These are phyloP conservation scores for Prosopis cineraria DNA, from an alignment of 306 rosid genomes.

Conservation along the genomic window DNA sequence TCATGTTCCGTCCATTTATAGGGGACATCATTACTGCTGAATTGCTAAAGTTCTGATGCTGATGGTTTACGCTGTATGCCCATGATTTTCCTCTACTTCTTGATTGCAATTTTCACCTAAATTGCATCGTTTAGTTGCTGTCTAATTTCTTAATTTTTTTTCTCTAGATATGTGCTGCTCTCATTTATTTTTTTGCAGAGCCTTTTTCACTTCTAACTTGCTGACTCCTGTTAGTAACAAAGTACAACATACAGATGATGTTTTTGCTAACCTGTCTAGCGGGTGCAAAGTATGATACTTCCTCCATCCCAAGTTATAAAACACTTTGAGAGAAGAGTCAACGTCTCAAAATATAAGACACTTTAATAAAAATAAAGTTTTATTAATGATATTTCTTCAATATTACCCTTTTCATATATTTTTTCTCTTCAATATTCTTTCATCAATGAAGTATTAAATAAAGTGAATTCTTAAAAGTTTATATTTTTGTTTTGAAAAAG, in stretches of 20 bases:
- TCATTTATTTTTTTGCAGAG: not conserved
- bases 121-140: slow-evolving; percentile 9
- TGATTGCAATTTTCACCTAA: slow-evolving; percentile 17
- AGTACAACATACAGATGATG: not conserved
- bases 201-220: slow-evolving; percentile 3
- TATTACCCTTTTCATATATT: too few relatives aligned
- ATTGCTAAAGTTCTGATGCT: slow-evolving; percentile 59
- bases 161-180: slow-evolving; percentile 12
- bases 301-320: too few relatives aligned
- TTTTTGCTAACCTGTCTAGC: not conserved
- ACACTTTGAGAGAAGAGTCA: too few relatives aligned
- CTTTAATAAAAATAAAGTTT: too few relatives aligned
- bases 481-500: too few relatives aligned
- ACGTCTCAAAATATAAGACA: too few relatives aligned
- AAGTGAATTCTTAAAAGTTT: too few relatives aligned
- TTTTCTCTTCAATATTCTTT: too few relatives aligned
- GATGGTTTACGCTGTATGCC: slow-evolving; percentile 62
- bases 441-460: too few relatives aligned
- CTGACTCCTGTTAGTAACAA: not conserved
- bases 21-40: slow-evolving; percentile 77
- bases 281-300: slow-evolving; percentile 12
- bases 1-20: slow-evolving; percentile 74
- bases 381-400: too few relatives aligned
- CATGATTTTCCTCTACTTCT: slow-evolving; percentile 21
- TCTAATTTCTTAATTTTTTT: not conserved